Evolutionary conservation across 305 asterid genomes (phyloP).

Genomic region (Fraxinus greggii): DNA sequence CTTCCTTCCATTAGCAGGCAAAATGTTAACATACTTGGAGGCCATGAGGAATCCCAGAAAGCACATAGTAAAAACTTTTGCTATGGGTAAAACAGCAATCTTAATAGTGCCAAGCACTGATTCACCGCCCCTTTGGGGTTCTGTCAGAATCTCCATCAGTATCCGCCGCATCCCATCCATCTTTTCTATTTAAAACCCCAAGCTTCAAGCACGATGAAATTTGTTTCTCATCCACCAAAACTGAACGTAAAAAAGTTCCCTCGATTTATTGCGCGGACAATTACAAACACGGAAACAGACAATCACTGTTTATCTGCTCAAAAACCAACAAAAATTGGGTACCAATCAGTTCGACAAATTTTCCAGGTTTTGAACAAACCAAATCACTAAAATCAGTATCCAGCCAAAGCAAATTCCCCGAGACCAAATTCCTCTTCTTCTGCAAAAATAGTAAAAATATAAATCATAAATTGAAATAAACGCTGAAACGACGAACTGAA

Average conservation of each 20-base stretch:
- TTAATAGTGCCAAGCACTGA: constrained; percentile 69
- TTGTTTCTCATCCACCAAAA: neutral
- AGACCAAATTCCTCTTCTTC: neutral
- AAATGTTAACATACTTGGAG: constrained; percentile 78
- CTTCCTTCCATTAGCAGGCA: constrained; percentile 89
- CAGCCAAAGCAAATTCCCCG: neutral
- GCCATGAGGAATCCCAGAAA: constrained; percentile 92
- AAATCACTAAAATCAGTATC: neutral
- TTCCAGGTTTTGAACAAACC: neutral
- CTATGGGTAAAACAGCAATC: constrained; percentile 92
- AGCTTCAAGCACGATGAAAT: neutral
- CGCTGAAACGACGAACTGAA: neutral
- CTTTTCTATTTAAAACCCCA: constrained; percentile 7
- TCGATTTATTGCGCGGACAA: neutral
- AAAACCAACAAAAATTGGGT: neutral
- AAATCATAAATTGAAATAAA: neutral
- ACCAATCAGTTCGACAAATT: constrained; percentile 1
- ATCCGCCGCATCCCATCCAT: constrained; percentile 61
- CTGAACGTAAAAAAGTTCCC: neutral
- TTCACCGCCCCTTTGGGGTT: constrained; percentile 77
- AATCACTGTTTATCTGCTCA: neutral
- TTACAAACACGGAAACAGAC: neutral
- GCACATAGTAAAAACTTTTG: constrained; percentile 91
- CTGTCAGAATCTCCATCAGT: constrained; percentile 57
- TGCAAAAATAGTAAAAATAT: neutral